Conservation (phyloP, 2,329 filamentous ascomycete species). For the Cryphonectria radicalis region DNA sequence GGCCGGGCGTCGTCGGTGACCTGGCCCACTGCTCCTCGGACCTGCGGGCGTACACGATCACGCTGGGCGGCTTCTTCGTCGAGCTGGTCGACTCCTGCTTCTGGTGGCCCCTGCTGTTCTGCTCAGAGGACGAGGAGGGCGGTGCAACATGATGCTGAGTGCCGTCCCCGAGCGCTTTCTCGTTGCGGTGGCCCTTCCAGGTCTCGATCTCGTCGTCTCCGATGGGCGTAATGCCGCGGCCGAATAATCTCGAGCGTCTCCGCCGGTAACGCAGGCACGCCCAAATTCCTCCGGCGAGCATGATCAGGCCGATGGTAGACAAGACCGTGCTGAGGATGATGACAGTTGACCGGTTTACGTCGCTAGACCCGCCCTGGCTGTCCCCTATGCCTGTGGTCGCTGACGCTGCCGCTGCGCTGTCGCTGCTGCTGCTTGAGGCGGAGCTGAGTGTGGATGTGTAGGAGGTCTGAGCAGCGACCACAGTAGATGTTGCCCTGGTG, state of each 20-base stretch:
- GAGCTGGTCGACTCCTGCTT: conserved; percentile 43
- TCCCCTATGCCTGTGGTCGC: conserved; percentile 4
- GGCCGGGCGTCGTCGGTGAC: conserved; percentile 33
- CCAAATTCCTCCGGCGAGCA: conserved; percentile 43
- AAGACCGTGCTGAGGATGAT: conserved; percentile 56
- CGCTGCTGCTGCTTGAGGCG: not conserved
- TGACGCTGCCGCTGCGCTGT: not conserved
- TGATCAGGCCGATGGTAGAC: conserved; percentile 49
- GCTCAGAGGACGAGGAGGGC: conserved; percentile 41
- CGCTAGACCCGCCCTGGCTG: not conserved
- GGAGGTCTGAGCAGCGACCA: not conserved
- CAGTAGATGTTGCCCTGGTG: not conserved
- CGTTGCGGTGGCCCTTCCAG: conserved; percentile 55
- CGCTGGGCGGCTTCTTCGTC: conserved; percentile 52
- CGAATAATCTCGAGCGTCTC: conserved; percentile 48
- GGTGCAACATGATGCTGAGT: conserved; percentile 67
- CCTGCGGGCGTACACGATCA: conserved; percentile 56
- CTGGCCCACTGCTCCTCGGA: conserved; percentile 39
- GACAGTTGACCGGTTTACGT: conserved; percentile 46
- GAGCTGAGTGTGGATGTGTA: conserved; percentile 8
- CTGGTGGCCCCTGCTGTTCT: conserved; percentile 39
- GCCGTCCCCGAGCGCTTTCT: conserved; percentile 56
- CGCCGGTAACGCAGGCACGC: conserved; percentile 47
- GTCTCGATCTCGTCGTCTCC: conserved; percentile 69
- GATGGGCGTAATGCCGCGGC: conserved; percentile 63